Base-by-base conservation (phyloP, 148 eudicot genomes). In the Cornus controversa region DNA sequence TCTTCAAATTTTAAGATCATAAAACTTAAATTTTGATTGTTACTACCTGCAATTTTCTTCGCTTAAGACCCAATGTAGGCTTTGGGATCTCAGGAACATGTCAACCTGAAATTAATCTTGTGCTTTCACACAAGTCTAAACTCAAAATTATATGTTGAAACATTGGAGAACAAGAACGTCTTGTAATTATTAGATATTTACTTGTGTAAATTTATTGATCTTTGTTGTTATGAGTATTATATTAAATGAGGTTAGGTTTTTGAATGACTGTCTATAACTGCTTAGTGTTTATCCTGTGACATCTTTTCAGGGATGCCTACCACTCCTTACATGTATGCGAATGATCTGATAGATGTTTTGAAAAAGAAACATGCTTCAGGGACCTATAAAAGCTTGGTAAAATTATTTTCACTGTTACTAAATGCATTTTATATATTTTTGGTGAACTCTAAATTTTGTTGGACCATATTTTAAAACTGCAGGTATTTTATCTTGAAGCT, bases 401-500 rank as follows among this genome's bases (percentile, higher is more conserved):
- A 75, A 22, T 42, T 60, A 60, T 6, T 2, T 60, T n/a, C 64
- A 60, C 2, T 40, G 31, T n/a, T 63, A 16, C 27, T 29, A 14
- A 29, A 60, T 23, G 13, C 50, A 79, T 18, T n/a, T 18, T 13
- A 9, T 70, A n/a, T 63, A 36, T 40, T 69, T 40, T 74, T 42
- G 22, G 42, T 28, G 27, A 7, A 18, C 50, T 29, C 20, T 45
- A 60, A 28, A 28, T 78, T 8, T 47, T 66, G 71, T 37, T 77
- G 79, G 82, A 26, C 27, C 74, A 31, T 58, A 34, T 69, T 54
- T 27, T 24, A 22, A 67, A 78, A 68, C 75, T 71, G 64, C 76
- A 95, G 98, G 99, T 96, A 47, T 83, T 96, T 79, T 93, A 96
- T 84, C 83, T 95, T 16, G 99, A 95, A 87, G 99, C 99, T 68